phyloP scores from a whole-genome alignment of 306 rosid species.

The Cucumis hystrix region DNA sequence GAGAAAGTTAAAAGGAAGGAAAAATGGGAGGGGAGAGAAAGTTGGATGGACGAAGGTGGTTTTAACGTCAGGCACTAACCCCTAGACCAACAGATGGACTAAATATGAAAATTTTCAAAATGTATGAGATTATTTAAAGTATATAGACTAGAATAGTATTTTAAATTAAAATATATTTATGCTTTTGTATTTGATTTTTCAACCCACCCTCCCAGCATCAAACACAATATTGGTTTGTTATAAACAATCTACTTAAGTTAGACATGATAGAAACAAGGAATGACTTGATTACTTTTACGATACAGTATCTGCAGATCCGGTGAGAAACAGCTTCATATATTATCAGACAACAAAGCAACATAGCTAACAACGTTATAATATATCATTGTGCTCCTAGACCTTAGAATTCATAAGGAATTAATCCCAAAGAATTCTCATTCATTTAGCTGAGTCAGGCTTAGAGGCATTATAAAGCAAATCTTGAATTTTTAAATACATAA shows the following conservation, averaged over 20 bases:
- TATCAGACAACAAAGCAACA: background rate
- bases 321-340: background rate
- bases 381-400: slow-evolving; percentile 11
- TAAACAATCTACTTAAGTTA: background rate
- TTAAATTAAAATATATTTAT: background rate
- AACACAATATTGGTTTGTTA: background rate
- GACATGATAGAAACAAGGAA: background rate
- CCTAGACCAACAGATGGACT: too few species aligned
- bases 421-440: slow-evolving; percentile 56
- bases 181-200: background rate
- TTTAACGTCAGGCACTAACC: too few species aligned
- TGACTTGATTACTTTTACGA: background rate
- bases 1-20: too few species aligned
- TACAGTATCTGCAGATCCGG: background rate
- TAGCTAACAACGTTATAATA: background rate
- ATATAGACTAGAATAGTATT: too few species aligned
- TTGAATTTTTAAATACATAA: slow-evolving; percentile 66
- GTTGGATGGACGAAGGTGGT: too few species aligned
- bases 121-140: too few species aligned
- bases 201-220: too few species aligned
- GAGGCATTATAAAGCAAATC: slow-evolving; percentile 66
- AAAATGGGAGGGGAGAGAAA: too few species aligned
- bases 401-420: slow-evolving; percentile 30
- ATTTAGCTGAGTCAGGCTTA: slow-evolving; percentile 51
- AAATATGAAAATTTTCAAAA: too few species aligned